These are phyloP conservation scores for Phaffomyces antillensis DNA, from an alignment of 805 yeast species.

Conservation along the genomic window DNA sequence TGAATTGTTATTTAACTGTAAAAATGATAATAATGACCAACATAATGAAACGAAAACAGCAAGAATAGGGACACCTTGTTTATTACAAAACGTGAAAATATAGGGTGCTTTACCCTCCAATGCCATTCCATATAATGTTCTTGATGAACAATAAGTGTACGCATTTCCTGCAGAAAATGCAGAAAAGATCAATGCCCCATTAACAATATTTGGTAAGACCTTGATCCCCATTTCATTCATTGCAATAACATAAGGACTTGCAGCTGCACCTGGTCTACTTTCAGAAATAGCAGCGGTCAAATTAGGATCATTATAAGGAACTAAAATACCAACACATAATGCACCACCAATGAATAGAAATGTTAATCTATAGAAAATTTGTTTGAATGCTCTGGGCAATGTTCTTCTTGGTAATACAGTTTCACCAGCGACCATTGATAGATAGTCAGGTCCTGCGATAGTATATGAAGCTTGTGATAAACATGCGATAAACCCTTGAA, in stretches of 20 bases:
- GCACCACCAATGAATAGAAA: constrained; percentile 69
- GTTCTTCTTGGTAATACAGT: constrained; percentile 60
- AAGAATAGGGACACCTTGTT: constrained; percentile 62
- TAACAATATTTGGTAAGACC: constrained; percentile 69
- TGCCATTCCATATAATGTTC: constrained; percentile 64
- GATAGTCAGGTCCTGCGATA: constrained; percentile 81
- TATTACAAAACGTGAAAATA: constrained; percentile 53
- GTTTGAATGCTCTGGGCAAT: constrained; percentile 72
- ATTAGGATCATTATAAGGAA: constrained; percentile 60
- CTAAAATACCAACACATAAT: constrained; percentile 68
- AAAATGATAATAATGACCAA: constrained; percentile 61
- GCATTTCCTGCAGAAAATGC: constrained; percentile 84
- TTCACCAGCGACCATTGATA: constrained; percentile 83
- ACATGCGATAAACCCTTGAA: constrained; percentile 67
- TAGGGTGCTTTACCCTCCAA: constrained; percentile 68
- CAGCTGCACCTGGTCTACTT: constrained; percentile 68
- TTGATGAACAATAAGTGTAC: constrained; percentile 64
- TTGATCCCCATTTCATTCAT: constrained; percentile 64
- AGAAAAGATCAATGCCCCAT: constrained; percentile 66
- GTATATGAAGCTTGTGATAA: constrained; percentile 69
- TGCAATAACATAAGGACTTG: constrained; percentile 79
- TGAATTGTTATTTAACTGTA: constrained; percentile 55
- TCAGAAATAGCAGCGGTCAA: constrained; percentile 50
- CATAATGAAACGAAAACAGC: constrained; percentile 43
- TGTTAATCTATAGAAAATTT: constrained; percentile 62